These are phyloP conservation scores for Yamadazyma aaseri DNA, from an alignment of 1,139 yeast genomes.

Conservation along the genomic window DNA sequence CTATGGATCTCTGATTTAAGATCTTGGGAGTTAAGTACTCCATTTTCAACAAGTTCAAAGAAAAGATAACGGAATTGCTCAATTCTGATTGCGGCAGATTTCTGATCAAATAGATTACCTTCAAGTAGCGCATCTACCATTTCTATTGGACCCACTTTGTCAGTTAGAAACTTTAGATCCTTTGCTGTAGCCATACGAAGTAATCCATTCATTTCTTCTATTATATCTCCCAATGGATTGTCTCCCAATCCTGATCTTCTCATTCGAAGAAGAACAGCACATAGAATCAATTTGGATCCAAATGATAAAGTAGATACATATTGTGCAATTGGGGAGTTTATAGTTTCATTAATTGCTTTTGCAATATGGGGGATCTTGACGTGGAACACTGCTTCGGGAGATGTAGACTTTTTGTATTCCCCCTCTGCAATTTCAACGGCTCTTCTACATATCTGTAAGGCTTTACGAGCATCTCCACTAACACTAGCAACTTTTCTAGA, in stretches of 20 bases:
- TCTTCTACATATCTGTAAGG: slow-evolving; percentile 81
- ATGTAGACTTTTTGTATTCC: slow-evolving; percentile 28
- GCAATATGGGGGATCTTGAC: slow-evolving; percentile 72
- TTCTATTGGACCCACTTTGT: slow-evolving; percentile 2
- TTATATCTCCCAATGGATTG: slow-evolving; percentile 67
- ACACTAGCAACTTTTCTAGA: slow-evolving; percentile 94
- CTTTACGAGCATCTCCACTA: slow-evolving; percentile 96
- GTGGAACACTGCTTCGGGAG: slow-evolving; percentile 34
- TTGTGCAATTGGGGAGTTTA: slow-evolving; percentile 66
- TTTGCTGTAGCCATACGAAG: slow-evolving; percentile 28
- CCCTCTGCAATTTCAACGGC: slow-evolving; percentile 87
- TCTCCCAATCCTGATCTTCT: slow-evolving; percentile 74
- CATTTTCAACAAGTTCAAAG: slow-evolving; percentile 73
- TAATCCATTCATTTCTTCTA: slow-evolving; percentile 66
- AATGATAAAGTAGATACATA: slow-evolving; percentile 64
- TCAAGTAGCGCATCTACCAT: slow-evolving; percentile 13
- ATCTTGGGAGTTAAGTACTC: slow-evolving; percentile 67
- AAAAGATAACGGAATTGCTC: slow-evolving; percentile 52
- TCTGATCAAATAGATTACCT: slow-evolving; percentile 4
- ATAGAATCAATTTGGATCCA: slow-evolving; percentile 67
- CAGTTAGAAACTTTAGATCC: slow-evolving; percentile 9
- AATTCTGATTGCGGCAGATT: slow-evolving; percentile 30
- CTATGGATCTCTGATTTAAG: slow-evolving; percentile 67
- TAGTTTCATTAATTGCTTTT: slow-evolving; percentile 77
- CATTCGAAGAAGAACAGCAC: slow-evolving; percentile 62